phyloP scores from a whole-genome alignment of 2,329 filamentous ascomycete genomes.

The Trichoderma sp. region DNA sequence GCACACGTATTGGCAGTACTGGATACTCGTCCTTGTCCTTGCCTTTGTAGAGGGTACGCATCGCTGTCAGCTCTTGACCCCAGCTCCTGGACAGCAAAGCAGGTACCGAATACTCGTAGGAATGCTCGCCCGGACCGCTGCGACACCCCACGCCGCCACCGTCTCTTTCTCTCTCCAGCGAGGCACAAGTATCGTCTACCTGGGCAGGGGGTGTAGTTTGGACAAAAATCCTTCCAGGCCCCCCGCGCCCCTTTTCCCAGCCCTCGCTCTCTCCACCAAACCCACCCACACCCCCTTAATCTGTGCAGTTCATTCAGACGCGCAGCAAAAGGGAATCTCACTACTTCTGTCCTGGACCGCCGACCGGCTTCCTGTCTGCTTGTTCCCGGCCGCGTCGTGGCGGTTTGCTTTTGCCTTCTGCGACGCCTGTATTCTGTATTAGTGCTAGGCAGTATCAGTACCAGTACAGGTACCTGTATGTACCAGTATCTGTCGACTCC shows the following conservation, averaged over 20 bases:
- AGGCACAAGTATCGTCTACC: background rate
- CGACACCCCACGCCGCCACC: background rate
- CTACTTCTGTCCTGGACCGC: background rate
- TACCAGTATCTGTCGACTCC: background rate
- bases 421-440: background rate
- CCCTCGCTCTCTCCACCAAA: background rate
- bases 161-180: background rate
- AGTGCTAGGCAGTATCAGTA: background rate
- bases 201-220: background rate
- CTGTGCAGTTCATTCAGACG: slow-evolving; percentile 12
- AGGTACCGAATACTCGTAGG: background rate
- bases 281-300: slow-evolving; percentile 19
- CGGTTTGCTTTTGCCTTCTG: slow-evolving; percentile 5
- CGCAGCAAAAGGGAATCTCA: background rate
- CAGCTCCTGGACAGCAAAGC: background rate
- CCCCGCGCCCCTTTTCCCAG: background rate
- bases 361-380: slow-evolving; percentile 3
- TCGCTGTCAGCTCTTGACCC: background rate
- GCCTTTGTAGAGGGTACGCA: background rate
- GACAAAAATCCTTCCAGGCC: background rate
- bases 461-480: background rate
- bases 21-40: background rate
- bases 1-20: background rate
- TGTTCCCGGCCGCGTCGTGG: slow-evolving; percentile 3
- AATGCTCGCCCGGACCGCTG: background rate